Evolutionary conservation across 441 rosid species (phyloP).

Genomic region (Capsella rubella): DNA sequence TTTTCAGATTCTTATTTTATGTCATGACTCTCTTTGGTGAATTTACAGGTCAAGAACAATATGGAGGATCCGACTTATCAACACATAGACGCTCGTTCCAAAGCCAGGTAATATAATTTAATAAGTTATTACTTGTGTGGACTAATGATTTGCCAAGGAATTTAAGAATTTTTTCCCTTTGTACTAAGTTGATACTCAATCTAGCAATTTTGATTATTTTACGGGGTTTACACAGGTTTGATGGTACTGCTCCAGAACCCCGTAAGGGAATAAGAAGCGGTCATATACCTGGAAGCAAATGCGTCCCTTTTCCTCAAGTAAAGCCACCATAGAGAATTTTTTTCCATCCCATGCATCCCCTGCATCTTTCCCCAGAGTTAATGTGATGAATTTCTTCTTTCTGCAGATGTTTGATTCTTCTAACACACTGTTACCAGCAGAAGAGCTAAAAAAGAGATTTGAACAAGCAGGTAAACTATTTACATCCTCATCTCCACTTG

Average conservation of each 20-base stretch:
- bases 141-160: not conserved
- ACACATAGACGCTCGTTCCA: constrained; percentile 85
- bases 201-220: constrained; percentile 15
- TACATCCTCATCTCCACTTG: constrained; percentile 16
- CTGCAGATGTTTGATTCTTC: constrained; percentile 82
- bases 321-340: constrained; percentile 3
- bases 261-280: constrained; percentile 91
- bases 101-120: constrained; percentile 61
- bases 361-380: not conserved
- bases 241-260: constrained; percentile 87
- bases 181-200: not conserved
- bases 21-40: constrained; percentile 11
- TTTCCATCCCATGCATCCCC: not conserved
- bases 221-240: constrained; percentile 59
- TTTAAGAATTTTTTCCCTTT: not conserved
- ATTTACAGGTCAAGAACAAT: constrained; percentile 71
- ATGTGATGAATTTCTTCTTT: constrained; percentile 30
- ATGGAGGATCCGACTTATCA: constrained; percentile 72
- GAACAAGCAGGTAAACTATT: constrained; percentile 67
- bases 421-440: constrained; percentile 72
- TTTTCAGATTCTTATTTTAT: not conserved
- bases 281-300: constrained; percentile 93
- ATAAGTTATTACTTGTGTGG: not conserved
- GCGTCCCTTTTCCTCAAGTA: constrained; percentile 82
- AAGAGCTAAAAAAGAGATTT: constrained; percentile 75